Evolutionary conservation across 768 basidiomycete species (phyloP).

Genomic region (Pluteus cervinus): DNA sequence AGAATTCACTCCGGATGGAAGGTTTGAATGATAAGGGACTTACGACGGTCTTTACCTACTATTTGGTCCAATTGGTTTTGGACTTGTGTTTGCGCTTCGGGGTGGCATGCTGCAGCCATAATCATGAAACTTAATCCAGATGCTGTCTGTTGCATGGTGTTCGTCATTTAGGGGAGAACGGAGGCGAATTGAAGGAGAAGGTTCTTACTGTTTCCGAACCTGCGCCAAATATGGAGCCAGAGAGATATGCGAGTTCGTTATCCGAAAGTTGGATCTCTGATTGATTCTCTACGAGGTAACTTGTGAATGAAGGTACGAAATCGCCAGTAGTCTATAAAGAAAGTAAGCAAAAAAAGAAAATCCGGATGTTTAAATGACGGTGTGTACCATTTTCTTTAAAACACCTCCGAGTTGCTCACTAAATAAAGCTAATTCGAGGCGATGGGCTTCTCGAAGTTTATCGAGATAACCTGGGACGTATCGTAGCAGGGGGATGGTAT

Average conservation of each 20-base stretch:
- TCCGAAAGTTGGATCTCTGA: constrained; percentile 45
- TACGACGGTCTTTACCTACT: constrained; percentile 39
- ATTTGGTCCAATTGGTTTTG: constrained; percentile 51
- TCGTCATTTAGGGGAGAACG: too few relatives aligned
- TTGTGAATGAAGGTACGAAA: constrained; percentile 44
- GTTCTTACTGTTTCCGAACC: constrained; percentile 67
- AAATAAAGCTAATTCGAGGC: constrained; percentile 50
- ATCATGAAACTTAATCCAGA: constrained; percentile 49
- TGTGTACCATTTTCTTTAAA: constrained; percentile 34
- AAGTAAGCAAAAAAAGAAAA: not conserved
- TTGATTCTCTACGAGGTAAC: constrained; percentile 53
- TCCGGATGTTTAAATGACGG: not conserved
- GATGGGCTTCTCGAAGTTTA: constrained; percentile 48
- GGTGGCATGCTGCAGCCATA: constrained; percentile 54
- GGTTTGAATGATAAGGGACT: too few relatives aligned
- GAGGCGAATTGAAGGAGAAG: too few relatives aligned
- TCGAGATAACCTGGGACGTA: constrained; percentile 58
- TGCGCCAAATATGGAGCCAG: constrained; percentile 61
- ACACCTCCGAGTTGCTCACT: constrained; percentile 45
- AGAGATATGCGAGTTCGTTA: constrained; percentile 56
- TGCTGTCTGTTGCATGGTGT: too few relatives aligned
- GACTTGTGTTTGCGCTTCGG: constrained; percentile 42
- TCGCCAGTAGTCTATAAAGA: constrained; percentile 24
- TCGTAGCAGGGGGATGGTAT: constrained; percentile 38
- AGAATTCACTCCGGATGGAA: too few relatives aligned